Conservation (phyloP, 805 yeast genomes). For the Torulaspora franciscae region DNA sequence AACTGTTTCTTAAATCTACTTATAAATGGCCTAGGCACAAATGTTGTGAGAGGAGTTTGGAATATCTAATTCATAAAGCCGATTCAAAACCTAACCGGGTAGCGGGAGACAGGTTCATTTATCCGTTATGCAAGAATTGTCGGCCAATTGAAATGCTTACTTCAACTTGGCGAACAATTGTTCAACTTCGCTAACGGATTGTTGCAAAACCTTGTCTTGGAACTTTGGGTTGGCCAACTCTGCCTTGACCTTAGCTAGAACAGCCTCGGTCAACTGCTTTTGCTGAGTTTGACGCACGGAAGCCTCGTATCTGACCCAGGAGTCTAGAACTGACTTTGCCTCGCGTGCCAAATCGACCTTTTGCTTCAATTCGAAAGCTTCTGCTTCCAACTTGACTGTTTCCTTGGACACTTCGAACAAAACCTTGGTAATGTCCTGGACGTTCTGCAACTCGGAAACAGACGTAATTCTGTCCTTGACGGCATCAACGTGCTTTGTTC, state of each 20-base stretch:
- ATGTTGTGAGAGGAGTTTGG: conserved; percentile 11
- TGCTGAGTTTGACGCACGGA: conserved; percentile 96
- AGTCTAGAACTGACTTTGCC: conserved; percentile 93
- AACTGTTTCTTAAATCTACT: not conserved
- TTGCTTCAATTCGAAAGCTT: conserved; percentile 90
- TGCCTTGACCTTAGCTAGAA: conserved; percentile 81
- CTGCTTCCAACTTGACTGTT: conserved; percentile 93
- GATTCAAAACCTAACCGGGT: not conserved
- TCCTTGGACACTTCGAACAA: conserved; percentile 93
- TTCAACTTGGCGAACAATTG: conserved; percentile 55
- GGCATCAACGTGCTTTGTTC: conserved; percentile 85
- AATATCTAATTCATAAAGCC: conserved; percentile 25
- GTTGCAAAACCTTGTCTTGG: conserved; percentile 88
- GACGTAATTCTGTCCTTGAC: conserved; percentile 87
- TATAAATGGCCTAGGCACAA: conserved; percentile 4
- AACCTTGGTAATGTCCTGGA: conserved; percentile 84
- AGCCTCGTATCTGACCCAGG: conserved; percentile 98
- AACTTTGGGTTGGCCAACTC: conserved; percentile 82
- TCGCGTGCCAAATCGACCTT: conserved; percentile 77
- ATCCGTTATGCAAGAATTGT: conserved; percentile 4
- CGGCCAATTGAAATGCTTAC: conserved; percentile 11
- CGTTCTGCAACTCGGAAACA: conserved; percentile 86
- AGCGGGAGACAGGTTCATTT: conserved; percentile 4
- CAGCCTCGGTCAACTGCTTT: conserved; percentile 80
- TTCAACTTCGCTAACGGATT: conserved; percentile 90